Evolutionary conservation across 192 early-diverging fungal genomes (phyloP), one percentile per base, ranked within the genome.

Genomic region (Coemansia sp.): DNA sequence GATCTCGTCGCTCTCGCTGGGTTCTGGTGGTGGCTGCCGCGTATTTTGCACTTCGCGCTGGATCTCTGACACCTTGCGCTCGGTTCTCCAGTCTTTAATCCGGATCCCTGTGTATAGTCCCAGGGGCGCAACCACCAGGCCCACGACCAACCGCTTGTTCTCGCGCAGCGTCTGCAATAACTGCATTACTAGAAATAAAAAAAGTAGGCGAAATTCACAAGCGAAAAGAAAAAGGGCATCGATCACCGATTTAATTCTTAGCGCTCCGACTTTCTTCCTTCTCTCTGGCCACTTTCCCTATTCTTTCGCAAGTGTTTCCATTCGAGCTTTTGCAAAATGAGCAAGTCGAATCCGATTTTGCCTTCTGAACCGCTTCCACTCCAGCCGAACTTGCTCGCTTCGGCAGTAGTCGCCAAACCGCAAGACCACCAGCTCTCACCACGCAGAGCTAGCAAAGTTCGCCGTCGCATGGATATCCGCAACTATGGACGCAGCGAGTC

Each of bases 291-390:
- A n/a, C n/a, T n/a, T n/a, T n/a, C n/a, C n/a, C n/a, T 9, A 7
- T 48, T 48, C 6, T 28, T 27, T 10, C 2, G 32, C 32, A 30
- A 9, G 2, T 29, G 27, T 44, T 45, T 41, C 40, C 21, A 8
- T 41, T 40, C 35, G 19, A 22, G 4, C 12, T 11, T 1, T 1
- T 4, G 10, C 23, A 38, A 40, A 66, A 73, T 73, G 70, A 62
- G 52, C 46, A 64, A 54, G 44, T 50, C 27, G 25, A 75, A 75
- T 63, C 71, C 71, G 29, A 75, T 75, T 67, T 30, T 75, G 21
- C 71, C 71, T 12, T 75, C 71, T 6, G 71, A 75, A 55, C 71
- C 71, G 6, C 71, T 75, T 7, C 49, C 64, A 10, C 50, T 75
- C 22, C 52, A 75, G 56, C 64, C 60, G 12, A 48, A 60, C 50